Evolutionary conservation across 768 basidiomycete genomes (phyloP), one percentile per base, ranked within the genome.

Genomic region (Lyophyllum shimeji): DNA sequence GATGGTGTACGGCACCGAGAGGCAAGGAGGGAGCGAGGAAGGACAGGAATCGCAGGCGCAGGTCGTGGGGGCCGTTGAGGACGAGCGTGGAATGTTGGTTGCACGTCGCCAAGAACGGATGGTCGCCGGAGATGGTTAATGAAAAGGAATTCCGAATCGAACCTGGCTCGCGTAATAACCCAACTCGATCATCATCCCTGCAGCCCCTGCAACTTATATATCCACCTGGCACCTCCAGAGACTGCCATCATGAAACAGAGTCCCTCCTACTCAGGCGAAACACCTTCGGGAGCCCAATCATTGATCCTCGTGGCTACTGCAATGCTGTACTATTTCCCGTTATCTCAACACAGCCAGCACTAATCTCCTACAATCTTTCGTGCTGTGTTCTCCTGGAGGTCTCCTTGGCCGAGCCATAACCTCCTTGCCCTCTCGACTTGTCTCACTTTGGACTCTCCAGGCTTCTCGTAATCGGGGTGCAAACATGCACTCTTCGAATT

Each of bases 71-170:
- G 42, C 4, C 29, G 52, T 45, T 43, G 52, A 45, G 42, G 45
- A 27, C 46, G 42, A 56, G 24, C 31, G 53, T 52, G 44, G 48
- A 51, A 54, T 63, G 59, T 58, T 53, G 57, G 58, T 60, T 60
- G 58, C 54, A 55, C 45, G 54, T 59, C 53, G 58, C 53, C 57
- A 59, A 54, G 43, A 43, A 18, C 48, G 48, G 42, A 45, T 34
- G 31, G 37, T 39, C 44, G 39, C 59, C 60, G 60, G 56, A 53
- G 62, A 55, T 43, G 61, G 57, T 60, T 61, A 64, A 64, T 67
- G 62, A 67, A 67, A 63, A 57, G 56, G 60, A 67, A 59, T 67
- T 65, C 65, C 58, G 46, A 63, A 67, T 65, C 52, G 65, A 66
- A 65, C 40, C 34, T 45, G 18, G 47, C 40, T 59, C 59, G 50